Conservation (phyloP, 495 filamentous ascomycete species). For the Oidiodendron maius region DNA sequence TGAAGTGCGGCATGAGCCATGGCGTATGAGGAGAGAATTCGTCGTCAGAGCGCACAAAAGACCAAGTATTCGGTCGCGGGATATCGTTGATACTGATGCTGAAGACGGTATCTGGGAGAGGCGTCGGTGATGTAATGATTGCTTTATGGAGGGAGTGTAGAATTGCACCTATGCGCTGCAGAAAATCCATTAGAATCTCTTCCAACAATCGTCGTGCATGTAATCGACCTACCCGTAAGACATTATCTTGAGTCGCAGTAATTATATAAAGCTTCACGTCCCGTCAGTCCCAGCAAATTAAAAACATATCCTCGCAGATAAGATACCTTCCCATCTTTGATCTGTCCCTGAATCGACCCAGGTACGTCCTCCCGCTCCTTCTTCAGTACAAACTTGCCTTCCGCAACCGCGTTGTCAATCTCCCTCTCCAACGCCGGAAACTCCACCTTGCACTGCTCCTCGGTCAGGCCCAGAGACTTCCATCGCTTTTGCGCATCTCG, state of each 20-base stretch:
- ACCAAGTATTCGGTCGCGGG: constrained; percentile 30
- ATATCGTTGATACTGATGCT: constrained; percentile 37
- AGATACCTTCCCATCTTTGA: constrained; percentile 35
- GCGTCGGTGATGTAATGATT: constrained; percentile 38
- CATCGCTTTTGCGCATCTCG: too few species aligned
- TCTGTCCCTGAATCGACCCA: constrained; percentile 35
- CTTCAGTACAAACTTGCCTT: constrained; percentile 37
- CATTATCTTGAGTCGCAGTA: not conserved
- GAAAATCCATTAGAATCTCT: not conserved
- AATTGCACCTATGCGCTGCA: constrained; percentile 31
- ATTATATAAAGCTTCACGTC: not conserved
- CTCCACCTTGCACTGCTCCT: constrained; percentile 31
- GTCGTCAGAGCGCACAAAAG: constrained; percentile 34
- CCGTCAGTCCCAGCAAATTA: not conserved
- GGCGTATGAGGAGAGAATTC: constrained; percentile 30
- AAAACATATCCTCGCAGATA: not conserved
- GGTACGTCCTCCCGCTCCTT: constrained; percentile 25
- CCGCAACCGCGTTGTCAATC: constrained; percentile 36
- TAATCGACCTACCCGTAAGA: not conserved
- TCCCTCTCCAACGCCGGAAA: constrained; percentile 42
- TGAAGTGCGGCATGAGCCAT: constrained; percentile 78
- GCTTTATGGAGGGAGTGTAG: constrained; percentile 45
- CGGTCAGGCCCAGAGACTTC: constrained; percentile 31
- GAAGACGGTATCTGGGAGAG: constrained; percentile 59
- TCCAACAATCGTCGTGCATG: too few species aligned